These are phyloP conservation scores for Candida sonorensis DNA, from an alignment of 805 yeast genomes.

Conservation along the genomic window DNA sequence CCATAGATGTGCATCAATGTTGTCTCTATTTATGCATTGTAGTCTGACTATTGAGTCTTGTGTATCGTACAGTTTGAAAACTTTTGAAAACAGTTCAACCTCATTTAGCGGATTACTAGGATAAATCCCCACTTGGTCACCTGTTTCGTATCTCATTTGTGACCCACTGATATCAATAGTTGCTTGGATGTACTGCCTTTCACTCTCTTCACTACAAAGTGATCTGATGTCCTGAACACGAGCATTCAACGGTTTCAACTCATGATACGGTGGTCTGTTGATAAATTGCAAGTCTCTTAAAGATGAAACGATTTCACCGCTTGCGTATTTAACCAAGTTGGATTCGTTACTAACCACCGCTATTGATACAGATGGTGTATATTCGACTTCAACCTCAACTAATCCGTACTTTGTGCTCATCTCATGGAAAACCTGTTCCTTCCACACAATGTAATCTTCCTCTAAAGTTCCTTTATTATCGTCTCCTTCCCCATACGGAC, in stretches of 20 bases:
- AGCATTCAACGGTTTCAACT: slow-evolving; percentile 57
- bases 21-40: slow-evolving; percentile 58
- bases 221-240: slow-evolving; percentile 49
- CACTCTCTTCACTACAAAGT: slow-evolving; percentile 43
- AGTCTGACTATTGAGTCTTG: slow-evolving; percentile 48
- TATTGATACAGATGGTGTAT: no score
- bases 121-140: slow-evolving; percentile 91
- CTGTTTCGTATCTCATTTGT: slow-evolving; percentile 75
- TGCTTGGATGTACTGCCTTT: slow-evolving; percentile 71
- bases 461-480: slow-evolving; percentile 88
- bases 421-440: slow-evolving; percentile 72
- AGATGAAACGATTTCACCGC: slow-evolving; percentile 18
- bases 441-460: slow-evolving; percentile 88
- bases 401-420: no score
- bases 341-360: no score
- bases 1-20: slow-evolving; percentile 37
- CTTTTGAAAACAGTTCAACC: slow-evolving; percentile 51
- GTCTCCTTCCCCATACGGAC: slow-evolving; percentile 78
- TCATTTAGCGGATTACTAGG: slow-evolving; percentile 71
- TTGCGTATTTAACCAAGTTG: slow-evolving; percentile 20
- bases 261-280: slow-evolving; percentile 20
- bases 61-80: slow-evolving; percentile 48
- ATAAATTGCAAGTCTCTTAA: slow-evolving; percentile 9
- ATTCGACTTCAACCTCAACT: no score
- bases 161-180: slow-evolving; percentile 69